phyloP scores from a whole-genome alignment of 202 grass and related monocot species.

The Brachypodium distachyon region DNA sequence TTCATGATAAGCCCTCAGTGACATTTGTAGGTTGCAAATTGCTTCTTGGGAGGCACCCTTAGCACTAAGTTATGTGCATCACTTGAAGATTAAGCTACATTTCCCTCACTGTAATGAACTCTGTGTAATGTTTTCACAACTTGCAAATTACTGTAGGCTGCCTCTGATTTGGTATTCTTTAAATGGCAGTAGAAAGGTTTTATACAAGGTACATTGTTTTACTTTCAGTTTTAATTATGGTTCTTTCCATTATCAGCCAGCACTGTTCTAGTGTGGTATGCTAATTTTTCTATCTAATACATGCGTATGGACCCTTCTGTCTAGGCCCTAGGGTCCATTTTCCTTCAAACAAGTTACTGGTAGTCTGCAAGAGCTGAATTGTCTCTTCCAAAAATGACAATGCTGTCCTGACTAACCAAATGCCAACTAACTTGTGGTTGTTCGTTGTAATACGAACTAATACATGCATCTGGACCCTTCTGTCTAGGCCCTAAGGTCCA shows the following conservation, averaged over 20 bases:
- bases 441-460: neutral
- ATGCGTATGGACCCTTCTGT: neutral
- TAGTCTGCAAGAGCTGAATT: neutral
- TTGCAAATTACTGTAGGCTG: neutral
- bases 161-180: neutral
- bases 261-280: neutral
- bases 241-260: neutral
- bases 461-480: neutral
- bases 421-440: neutral
- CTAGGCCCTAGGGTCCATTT: neutral
- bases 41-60: neutral
- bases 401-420: neutral
- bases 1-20: neutral
- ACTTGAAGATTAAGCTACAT: neutral
- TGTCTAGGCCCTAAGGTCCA: neutral
- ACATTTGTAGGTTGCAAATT: neutral
- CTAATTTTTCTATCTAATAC: neutral
- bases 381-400: constrained; percentile 3
- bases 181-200: neutral
- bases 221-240: neutral
- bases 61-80: neutral
- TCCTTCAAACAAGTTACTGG: neutral
- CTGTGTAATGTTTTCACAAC: neutral
- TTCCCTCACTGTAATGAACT: neutral
- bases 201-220: neutral